These are phyloP conservation scores for Tieghemiomyces parasiticus DNA, from an alignment of 192 early-diverging fungal species.

Conservation along the genomic window DNA sequence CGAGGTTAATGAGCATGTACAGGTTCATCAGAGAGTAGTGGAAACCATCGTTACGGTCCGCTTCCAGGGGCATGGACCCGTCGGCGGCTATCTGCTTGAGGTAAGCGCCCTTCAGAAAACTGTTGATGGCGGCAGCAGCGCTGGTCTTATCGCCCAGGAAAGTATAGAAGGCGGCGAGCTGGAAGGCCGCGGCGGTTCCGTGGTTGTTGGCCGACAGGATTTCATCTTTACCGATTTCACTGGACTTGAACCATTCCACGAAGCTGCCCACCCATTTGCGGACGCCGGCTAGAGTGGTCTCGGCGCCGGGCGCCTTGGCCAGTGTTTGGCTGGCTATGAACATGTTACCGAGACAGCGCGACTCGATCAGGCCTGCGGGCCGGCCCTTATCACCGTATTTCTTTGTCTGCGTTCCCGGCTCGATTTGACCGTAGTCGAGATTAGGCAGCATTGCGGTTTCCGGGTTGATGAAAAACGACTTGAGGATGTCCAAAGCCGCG, in stretches of 20 bases:
- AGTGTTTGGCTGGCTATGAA: neutral
- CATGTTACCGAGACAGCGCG: slow-evolving; percentile 7
- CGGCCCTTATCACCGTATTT: neutral
- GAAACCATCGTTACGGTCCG: neutral
- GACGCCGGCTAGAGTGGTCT: neutral
- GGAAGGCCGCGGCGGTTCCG: neutral
- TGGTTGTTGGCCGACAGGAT: slow-evolving; percentile 2
- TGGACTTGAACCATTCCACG: neutral
- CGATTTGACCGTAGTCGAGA: slow-evolving; percentile 2
- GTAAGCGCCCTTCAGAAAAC: neutral
- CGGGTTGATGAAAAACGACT: neutral
- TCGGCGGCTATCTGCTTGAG: neutral
- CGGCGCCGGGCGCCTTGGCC: neutral
- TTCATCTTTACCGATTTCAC: neutral
- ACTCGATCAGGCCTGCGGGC: neutral
- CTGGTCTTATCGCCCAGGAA: neutral
- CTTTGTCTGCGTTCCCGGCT: neutral
- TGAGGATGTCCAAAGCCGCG: neutral
- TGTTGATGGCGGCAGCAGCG: neutral
- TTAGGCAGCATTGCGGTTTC: slow-evolving; percentile 7
- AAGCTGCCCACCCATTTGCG: neutral
- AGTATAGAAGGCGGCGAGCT: neutral
- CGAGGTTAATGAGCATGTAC: neutral
- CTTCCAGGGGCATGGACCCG: neutral
- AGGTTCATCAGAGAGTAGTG: slow-evolving; percentile 9